A percentile compares a stretch with the other conserved stretches of the same genome.
Conservation (phyloP, 441 rosid genomes). For the Raphanus hybrid region DNA sequence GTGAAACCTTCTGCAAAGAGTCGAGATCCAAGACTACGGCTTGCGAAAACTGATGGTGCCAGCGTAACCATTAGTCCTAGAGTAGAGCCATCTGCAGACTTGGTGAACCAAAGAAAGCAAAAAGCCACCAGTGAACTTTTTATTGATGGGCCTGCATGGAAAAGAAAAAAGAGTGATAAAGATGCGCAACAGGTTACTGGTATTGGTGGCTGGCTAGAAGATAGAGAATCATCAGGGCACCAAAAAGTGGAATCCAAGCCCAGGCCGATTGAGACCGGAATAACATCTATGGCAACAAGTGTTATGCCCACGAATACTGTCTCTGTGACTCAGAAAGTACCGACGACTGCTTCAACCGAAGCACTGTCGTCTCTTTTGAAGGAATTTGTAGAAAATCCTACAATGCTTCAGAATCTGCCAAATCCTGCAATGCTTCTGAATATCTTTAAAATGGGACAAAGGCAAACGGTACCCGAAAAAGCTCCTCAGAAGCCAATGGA, state of each 20-base stretch:
- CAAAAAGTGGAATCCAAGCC: slow-evolving; percentile 51
- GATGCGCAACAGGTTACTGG: slow-evolving; percentile 50
- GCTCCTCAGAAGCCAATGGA: slow-evolving; percentile 57
- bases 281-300: slow-evolving; percentile 42
- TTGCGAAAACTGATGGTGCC: slow-evolving; percentile 53
- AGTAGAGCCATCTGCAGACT: slow-evolving; percentile 50
- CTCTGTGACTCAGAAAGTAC: slow-evolving; percentile 47
- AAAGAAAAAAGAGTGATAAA: slow-evolving; percentile 62
- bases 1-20: slow-evolving; percentile 67
- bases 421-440: slow-evolving; percentile 74
- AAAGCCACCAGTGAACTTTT: slow-evolving; percentile 56
- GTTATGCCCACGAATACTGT: slow-evolving; percentile 41
- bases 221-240: slow-evolving; percentile 49
- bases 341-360: slow-evolving; percentile 42
- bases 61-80: slow-evolving; percentile 53
- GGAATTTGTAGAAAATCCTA: slow-evolving; percentile 77
- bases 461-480: slow-evolving; percentile 59
- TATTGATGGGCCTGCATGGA: slow-evolving; percentile 59
- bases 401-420: slow-evolving; percentile 46
- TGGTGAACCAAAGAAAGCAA: slow-evolving; percentile 62
- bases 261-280: slow-evolving; percentile 50
- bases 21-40: slow-evolving; percentile 95
- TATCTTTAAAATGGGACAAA: slow-evolving; percentile 78
- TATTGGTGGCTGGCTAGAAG: slow-evolving; percentile 82
- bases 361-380: slow-evolving; percentile 62